A percentile compares a stretch with the other conserved stretches of the same genome.
These are phyloP conservation scores for Rosellinia necatrix DNA, from an alignment of 2,329 filamentous ascomycete species.

Conservation along the genomic window DNA sequence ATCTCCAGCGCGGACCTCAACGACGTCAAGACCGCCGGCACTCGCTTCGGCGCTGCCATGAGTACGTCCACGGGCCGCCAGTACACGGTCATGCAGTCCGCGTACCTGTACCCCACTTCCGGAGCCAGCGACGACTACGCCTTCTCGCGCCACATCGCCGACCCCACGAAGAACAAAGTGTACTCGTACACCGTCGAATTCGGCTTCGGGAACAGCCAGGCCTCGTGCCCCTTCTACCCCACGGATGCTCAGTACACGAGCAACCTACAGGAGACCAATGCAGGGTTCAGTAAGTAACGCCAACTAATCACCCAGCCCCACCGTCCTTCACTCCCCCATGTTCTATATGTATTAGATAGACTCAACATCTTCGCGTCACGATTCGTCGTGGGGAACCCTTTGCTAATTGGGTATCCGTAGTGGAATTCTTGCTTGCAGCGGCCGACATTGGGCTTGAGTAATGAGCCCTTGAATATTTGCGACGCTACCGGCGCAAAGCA, in stretches of 20 bases:
- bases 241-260: constrained; percentile 47
- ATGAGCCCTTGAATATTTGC: neutral
- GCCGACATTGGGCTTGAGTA: constrained; percentile 32
- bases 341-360: neutral
- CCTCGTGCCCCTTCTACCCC: constrained; percentile 52
- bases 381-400: neutral
- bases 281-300: constrained; percentile 45
- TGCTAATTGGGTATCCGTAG: constrained; percentile 7
- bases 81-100: constrained; percentile 47
- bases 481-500: too few species aligned
- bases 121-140: constrained; percentile 54
- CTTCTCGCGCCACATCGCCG: constrained; percentile 49
- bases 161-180: constrained; percentile 44
- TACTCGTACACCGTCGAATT: constrained; percentile 54
- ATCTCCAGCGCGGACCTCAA: constrained; percentile 45
- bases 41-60: constrained; percentile 47
- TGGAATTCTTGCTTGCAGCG: constrained; percentile 49
- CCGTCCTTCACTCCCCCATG: neutral
- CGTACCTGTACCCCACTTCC: constrained; percentile 51
- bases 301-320: neutral
- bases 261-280: constrained; percentile 50
- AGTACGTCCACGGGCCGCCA: constrained; percentile 42
- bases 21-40: constrained; percentile 41
- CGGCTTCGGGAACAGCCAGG: constrained; percentile 44
- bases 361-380: neutral